Base-by-base conservation (phyloP, 2,329 filamentous ascomycete species). In the Chaetomiaceae sp. region DNA sequence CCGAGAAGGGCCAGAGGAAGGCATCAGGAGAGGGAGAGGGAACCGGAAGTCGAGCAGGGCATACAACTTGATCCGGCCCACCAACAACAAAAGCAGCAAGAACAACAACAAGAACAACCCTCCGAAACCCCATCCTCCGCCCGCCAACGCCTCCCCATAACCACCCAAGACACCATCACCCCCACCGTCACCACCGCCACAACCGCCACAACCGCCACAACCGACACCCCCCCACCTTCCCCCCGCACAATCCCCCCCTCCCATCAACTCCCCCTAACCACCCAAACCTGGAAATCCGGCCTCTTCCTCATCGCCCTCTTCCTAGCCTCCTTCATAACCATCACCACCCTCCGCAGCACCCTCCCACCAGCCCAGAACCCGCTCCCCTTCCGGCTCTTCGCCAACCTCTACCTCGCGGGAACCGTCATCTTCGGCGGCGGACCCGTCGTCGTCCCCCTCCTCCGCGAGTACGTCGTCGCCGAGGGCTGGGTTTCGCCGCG, bases 361-460 rank as follows among this genome's bases (percentile, higher is more conserved):
- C 66, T 68, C 42, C 0, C 39, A 12, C 67, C 66, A 16, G 10
- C 66, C 67, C 13, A 6, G 7, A 35, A 35, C 16, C 72, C 79
- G 0, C 66, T 81, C 0, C 65, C 75, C 0, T 81, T 81, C 57
- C 71, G 76, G 39, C 73, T 89, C 20, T 88, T 89, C 59, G 73
- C 82, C 4, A 89, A 87, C 63, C 77, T 89, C 67, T 88, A 85
- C 60, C 79, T 89, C 0, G 86, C 85, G 0, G 85, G 85, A 0
- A 89, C 85, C 1, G 77, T 83, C 50, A 83, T 82, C 56, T 80
- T 83, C 44, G 82, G 82, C 3, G 81, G 82, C 2, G 82, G 82
- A 0, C 82, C 82, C 0, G 81, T 85, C 1, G 82, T 85, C 0
- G 83, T 85, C 38, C 81, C 82, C 0, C 71, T 85, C 0, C 69